phyloP scores from a whole-genome alignment of 2,329 filamentous ascomycete species.

The Diaporthe citriasiana region DNA sequence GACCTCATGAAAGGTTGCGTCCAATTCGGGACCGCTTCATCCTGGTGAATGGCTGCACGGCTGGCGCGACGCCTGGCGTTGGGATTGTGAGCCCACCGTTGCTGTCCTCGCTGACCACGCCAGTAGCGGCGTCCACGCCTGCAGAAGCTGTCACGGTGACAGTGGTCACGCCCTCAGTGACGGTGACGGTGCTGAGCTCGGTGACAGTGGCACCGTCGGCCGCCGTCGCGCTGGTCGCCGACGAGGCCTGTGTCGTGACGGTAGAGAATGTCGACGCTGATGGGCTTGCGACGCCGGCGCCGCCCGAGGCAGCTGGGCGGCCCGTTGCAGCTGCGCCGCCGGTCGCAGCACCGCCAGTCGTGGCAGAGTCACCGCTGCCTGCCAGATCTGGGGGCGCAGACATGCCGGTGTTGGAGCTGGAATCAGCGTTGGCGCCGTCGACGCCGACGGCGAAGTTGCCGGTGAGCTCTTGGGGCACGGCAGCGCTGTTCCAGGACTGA shows the following conservation, averaged over 20 bases:
- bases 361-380: not conserved
- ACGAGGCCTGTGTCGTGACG: constrained; percentile 31
- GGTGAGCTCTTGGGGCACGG: constrained; percentile 61
- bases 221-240: constrained; percentile 2
- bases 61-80: constrained; percentile 37
- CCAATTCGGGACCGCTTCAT: constrained; percentile 40
- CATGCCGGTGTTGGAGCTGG: constrained; percentile 41
- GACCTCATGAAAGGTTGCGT: constrained; percentile 21
- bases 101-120: constrained; percentile 27
- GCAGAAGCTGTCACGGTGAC: constrained; percentile 38
- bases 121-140: not conserved
- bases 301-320: not conserved
- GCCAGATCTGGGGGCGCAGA: constrained; percentile 39
- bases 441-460: constrained; percentile 62
- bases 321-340: constrained; percentile 12
- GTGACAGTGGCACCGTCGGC: constrained; percentile 27
- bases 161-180: constrained; percentile 37
- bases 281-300: not conserved
- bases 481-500: constrained; percentile 59
- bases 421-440: constrained; percentile 33
- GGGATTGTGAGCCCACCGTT: constrained; percentile 27
- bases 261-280: constrained; percentile 41
- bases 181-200: constrained; percentile 39
- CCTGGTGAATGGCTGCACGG: constrained; percentile 37
- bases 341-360: not conserved